Percentiles rank a stretch among this genome's conserved stretches.
phyloP scores from a whole-genome alignment of 176 grass and related monocot species.

The Tuctoria greenei region DNA sequence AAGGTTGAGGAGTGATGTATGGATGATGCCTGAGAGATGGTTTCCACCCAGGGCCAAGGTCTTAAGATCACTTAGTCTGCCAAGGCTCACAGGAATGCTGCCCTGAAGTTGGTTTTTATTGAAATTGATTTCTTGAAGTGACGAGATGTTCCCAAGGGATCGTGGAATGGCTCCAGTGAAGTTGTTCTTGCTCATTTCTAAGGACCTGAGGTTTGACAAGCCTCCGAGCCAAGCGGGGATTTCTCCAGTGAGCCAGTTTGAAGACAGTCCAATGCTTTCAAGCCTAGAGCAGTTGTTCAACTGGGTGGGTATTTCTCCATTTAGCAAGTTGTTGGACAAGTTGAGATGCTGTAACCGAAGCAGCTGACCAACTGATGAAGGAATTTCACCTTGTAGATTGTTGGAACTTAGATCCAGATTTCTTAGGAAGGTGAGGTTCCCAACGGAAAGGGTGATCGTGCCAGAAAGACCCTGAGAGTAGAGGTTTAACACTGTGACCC shows the following conservation, averaged over 20 bases:
- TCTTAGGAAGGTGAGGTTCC: background rate
- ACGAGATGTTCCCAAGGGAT: background rate
- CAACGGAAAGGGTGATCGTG: background rate
- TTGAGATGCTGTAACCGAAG: background rate
- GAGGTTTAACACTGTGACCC: background rate
- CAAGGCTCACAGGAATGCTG: background rate
- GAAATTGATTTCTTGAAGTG: background rate
- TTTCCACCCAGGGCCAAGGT: background rate
- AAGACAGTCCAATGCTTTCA: background rate
- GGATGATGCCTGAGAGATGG: slow-evolving; percentile 33
- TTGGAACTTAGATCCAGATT: background rate
- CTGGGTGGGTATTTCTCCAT: background rate
- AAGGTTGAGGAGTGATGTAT: slow-evolving; percentile 16
- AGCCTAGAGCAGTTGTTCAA: background rate
- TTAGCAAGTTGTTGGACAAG: background rate
- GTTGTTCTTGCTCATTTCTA: background rate
- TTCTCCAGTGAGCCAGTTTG: background rate
- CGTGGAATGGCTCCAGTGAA: background rate
- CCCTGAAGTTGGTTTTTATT: background rate
- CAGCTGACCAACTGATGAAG: background rate
- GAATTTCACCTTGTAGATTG: background rate
- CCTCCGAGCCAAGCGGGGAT: background rate
- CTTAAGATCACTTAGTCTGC: background rate
- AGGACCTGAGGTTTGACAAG: background rate
- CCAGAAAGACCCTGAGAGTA: background rate